Conservation (phyloP, 1,284 basidiomycete species). For the Tremellales sp. region DNA sequence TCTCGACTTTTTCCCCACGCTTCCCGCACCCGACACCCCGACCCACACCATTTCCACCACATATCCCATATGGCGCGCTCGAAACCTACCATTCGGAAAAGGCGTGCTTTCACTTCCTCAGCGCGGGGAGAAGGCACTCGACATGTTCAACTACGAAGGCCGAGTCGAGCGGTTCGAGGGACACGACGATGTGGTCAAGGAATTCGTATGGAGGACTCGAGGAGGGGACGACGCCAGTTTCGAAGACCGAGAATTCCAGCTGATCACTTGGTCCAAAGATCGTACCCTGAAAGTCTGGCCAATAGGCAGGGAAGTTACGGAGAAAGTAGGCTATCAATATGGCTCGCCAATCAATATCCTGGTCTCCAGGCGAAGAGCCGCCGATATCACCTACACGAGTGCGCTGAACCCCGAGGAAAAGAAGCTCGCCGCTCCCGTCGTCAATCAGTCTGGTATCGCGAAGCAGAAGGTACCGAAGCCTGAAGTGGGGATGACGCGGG, state of each 20-base stretch:
- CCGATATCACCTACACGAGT: slow-evolving; percentile 42
- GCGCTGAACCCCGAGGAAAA: slow-evolving; percentile 23
- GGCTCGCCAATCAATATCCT: slow-evolving; percentile 53
- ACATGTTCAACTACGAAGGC: slow-evolving; percentile 64
- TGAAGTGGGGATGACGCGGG: slow-evolving; percentile 47
- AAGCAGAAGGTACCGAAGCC: slow-evolving; percentile 28
- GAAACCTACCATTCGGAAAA: slow-evolving; percentile 85
- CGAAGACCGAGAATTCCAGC: slow-evolving; percentile 75
- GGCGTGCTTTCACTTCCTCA: slow-evolving; percentile 89
- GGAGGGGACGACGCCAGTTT: slow-evolving; percentile 50
- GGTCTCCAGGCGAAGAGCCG: slow-evolving; percentile 50
- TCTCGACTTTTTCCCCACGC: slow-evolving; percentile 22
- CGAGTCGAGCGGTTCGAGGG: slow-evolving; percentile 74
- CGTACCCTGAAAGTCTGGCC: slow-evolving; percentile 91
- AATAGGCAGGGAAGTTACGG: slow-evolving; percentile 59
- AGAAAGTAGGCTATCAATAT: slow-evolving; percentile 51
- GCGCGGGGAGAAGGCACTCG: slow-evolving; percentile 74
- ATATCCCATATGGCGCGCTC: slow-evolving; percentile 91
- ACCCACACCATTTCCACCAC: slow-evolving; percentile 64
- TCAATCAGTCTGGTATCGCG: slow-evolving; percentile 31
- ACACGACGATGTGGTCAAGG: slow-evolving; percentile 90
- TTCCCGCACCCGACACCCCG: slow-evolving; percentile 49
- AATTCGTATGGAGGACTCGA: slow-evolving; percentile 88
- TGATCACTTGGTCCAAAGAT: slow-evolving; percentile 97
- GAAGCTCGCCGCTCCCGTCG: slow-evolving; percentile 25